These are phyloP conservation scores for Rosa persica DNA, from an alignment of 306 rosid species.

Conservation along the genomic window DNA sequence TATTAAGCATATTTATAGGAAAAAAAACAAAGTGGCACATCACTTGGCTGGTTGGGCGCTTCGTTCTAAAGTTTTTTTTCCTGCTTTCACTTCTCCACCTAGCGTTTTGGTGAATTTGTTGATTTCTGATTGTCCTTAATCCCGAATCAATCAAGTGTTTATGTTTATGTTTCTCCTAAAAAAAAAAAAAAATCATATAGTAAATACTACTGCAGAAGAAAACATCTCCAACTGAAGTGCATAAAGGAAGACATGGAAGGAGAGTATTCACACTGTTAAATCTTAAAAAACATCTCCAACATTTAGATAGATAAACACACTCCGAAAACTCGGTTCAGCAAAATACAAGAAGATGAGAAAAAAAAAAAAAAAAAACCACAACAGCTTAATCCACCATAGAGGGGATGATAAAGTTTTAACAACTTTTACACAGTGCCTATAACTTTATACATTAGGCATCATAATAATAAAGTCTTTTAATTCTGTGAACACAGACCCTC, in stretches of 20 bases:
- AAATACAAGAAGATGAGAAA: not conserved
- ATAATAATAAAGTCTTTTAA: not conserved
- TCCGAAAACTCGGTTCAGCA: slow-evolving; percentile 1
- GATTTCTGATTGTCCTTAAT: too few relatives aligned
- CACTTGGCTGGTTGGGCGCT: too few relatives aligned
- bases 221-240: not conserved
- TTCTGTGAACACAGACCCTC: slow-evolving; percentile 25
- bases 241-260: not conserved
- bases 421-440: slow-evolving; percentile 12
- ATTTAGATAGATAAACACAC: slow-evolving; percentile 18
- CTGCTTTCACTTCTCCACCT: too few relatives aligned
- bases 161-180: too few relatives aligned
- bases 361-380: slow-evolving; percentile 1
- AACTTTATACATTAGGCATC: slow-evolving; percentile 6
- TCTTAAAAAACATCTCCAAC: slow-evolving; percentile 8
- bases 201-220: not conserved
- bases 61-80: too few relatives aligned
- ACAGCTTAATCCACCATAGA: slow-evolving; percentile 1
- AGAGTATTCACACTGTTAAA: not conserved
- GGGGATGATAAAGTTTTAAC: slow-evolving; percentile 2
- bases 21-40: too few relatives aligned
- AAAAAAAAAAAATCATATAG: not conserved
- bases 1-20: too few relatives aligned
- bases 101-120: too few relatives aligned
- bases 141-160: too few relatives aligned